Percentiles rank a stretch among this genome's conserved stretches.
Evolutionary conservation across 2,329 filamentous ascomycete genomes (phyloP).

Genomic region (Botrytis deweyae): DNA sequence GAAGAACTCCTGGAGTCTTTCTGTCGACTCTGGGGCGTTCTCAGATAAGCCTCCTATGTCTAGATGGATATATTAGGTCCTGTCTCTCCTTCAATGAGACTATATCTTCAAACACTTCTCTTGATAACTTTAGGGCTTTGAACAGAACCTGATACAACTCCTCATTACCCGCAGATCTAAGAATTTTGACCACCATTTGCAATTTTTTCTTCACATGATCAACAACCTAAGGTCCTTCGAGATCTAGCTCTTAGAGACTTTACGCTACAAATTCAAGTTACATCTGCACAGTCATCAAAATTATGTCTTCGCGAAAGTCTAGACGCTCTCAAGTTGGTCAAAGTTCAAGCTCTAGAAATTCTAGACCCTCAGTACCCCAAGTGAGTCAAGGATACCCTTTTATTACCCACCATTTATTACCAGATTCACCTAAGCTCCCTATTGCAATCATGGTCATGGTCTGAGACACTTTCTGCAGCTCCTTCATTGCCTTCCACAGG

Average conservation of each 20-base stretch:
- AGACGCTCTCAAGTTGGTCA: conserved; percentile 26
- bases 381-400: conserved; percentile 35
- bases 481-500: neutral
- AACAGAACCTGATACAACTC: neutral
- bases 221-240: neutral
- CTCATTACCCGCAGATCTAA: neutral
- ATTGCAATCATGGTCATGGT: neutral
- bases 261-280: neutral
- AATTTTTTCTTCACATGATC: neutral
- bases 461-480: neutral
- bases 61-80: neutral
- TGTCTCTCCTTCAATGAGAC: neutral
- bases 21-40: neutral
- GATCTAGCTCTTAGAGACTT: neutral
- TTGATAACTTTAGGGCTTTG: neutral
- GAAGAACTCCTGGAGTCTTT: neutral
- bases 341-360: conserved; percentile 23
- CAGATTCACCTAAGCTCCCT: neutral
- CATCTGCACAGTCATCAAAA: neutral
- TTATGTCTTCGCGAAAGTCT: conserved; percentile 30
- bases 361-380: conserved; percentile 32
- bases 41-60: neutral
- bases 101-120: neutral
- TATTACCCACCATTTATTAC: neutral
- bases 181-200: too few relatives aligned